A percentile compares a stretch with the other conserved stretches of the same genome.
phyloP scores from a whole-genome alignment of 140 eudicot species.

The Eryngium alpinum region DNA sequence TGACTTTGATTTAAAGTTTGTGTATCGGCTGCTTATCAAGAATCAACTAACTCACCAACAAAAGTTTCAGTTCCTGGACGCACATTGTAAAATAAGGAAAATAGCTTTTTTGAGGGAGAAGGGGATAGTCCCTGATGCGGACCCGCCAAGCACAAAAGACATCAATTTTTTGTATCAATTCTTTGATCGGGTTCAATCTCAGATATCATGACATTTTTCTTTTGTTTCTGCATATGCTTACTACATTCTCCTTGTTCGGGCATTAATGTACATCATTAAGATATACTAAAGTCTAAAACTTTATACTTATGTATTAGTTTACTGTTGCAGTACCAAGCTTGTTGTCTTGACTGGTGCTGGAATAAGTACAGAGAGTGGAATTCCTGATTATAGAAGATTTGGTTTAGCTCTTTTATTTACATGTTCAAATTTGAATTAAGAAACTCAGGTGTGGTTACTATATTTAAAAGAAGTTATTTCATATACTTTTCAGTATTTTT shows the following conservation, averaged over 20 bases:
- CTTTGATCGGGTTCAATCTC: slow-evolving; percentile 53
- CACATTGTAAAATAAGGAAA: slow-evolving; percentile 32
- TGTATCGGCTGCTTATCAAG: too few relatives aligned
- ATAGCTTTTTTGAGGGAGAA: slow-evolving; percentile 39
- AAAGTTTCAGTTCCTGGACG: slow-evolving; percentile 49
- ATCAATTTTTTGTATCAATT: slow-evolving; percentile 58
- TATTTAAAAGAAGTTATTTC: not conserved
- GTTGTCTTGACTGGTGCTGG: slow-evolving; percentile 90
- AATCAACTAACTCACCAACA: too few relatives aligned
- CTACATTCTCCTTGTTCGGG: not conserved
- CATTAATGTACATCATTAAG: not conserved
- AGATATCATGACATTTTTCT: not conserved
- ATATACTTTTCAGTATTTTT: not conserved
- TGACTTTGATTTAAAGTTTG: too few relatives aligned
- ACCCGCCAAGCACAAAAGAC: slow-evolving; percentile 64
- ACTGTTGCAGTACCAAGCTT: slow-evolving; percentile 65
- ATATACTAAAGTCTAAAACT: not conserved
- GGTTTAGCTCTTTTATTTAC: not conserved
- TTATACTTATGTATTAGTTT: not conserved
- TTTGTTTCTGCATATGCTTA: not conserved
- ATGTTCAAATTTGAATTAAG: not conserved
- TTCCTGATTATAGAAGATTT: slow-evolving; percentile 96
- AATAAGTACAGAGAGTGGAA: slow-evolving; percentile 91
- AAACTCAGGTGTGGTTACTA: not conserved
- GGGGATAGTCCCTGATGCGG: slow-evolving; percentile 59